Evolutionary conservation across 2,329 filamentous ascomycete genomes (phyloP).

Genomic region (Diplodia corticola): DNA sequence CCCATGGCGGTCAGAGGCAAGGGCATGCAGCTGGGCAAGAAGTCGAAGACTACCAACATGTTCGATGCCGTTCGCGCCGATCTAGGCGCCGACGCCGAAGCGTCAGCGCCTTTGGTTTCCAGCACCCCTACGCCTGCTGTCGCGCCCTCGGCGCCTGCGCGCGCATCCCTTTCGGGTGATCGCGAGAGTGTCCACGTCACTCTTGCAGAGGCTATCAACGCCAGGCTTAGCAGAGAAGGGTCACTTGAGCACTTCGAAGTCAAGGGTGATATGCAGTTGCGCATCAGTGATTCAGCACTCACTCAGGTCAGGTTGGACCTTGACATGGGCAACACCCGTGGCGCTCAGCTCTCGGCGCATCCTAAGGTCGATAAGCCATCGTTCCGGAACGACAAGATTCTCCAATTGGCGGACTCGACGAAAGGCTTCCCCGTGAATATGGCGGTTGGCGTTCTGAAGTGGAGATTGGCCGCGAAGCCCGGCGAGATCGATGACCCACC

Average conservation of each 20-base stretch:
- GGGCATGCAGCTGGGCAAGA: conserved; percentile 99
- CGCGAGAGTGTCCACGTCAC: conserved; percentile 85
- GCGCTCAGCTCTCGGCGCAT: conserved; percentile 90
- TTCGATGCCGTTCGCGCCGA: conserved; percentile 94
- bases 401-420: conserved; percentile 84
- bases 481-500: conserved; percentile 81
- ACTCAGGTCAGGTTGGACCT: conserved; percentile 90
- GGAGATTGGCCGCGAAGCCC: conserved; percentile 79
- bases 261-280: conserved; percentile 88
- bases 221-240: conserved; percentile 85
- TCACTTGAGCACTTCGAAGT: conserved; percentile 82
- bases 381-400: conserved; percentile 78
- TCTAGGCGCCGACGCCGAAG: conserved; percentile 81
- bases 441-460: conserved; percentile 86
- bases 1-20: conserved; percentile 78
- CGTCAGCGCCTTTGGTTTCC: conserved; percentile 67
- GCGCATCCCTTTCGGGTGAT: conserved; percentile 67
- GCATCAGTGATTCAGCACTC: conserved; percentile 82
- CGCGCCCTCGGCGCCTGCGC: conserved; percentile 53
- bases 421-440: conserved; percentile 96
- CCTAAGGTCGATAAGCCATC: conserved; percentile 90
- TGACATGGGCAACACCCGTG: conserved; percentile 72
- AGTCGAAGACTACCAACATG: conserved; percentile 96
- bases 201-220: conserved; percentile 85
- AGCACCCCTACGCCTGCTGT: conserved; percentile 54